Evolutionary conservation across 371 early-diverging fungal species (phyloP).

Genomic region (Zychaea mexicana): DNA sequence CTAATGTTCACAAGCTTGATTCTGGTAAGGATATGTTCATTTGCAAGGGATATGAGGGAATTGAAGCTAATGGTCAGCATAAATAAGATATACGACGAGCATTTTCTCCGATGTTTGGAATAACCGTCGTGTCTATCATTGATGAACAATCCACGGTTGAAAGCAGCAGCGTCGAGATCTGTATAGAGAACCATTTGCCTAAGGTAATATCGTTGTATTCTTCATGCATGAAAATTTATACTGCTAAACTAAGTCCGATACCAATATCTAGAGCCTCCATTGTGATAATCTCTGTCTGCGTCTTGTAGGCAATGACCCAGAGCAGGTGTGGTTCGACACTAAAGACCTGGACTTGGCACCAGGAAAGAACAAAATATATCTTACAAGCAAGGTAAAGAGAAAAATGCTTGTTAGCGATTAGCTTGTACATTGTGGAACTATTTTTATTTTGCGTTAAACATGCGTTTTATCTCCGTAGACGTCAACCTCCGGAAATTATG

Average conservation of each 20-base stretch:
- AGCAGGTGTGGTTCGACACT: conserved; percentile 51
- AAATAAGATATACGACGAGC: conserved; percentile 52
- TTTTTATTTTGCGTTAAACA: too few relatives aligned
- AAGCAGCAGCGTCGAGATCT: conserved; percentile 60
- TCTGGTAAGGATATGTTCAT: conserved; percentile 24
- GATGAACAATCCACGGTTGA: conserved; percentile 63
- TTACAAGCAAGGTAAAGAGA: conserved; percentile 61
- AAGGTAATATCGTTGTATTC: conserved; percentile 37
- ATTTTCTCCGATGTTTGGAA: conserved; percentile 60
- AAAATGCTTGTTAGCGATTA: background rate
- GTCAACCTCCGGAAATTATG: conserved; percentile 66
- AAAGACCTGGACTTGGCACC: conserved; percentile 53
- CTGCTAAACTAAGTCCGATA: too few relatives aligned
- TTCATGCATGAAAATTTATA: background rate
- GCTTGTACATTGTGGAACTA: background rate
- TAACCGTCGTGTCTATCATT: conserved; percentile 59
- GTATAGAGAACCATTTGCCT: conserved; percentile 60
- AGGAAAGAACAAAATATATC: conserved; percentile 64
- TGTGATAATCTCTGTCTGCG: conserved; percentile 55
- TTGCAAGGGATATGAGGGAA: background rate
- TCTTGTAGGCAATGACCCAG: conserved; percentile 62
- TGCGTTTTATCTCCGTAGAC: conserved; percentile 36
- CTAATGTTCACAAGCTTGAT: conserved; percentile 44
- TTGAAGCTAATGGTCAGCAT: background rate
- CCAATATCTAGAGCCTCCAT: conserved; percentile 36